phyloP scores from a whole-genome alignment of 2,329 filamentous ascomycete genomes.

The Fusarium sambucinum region DNA sequence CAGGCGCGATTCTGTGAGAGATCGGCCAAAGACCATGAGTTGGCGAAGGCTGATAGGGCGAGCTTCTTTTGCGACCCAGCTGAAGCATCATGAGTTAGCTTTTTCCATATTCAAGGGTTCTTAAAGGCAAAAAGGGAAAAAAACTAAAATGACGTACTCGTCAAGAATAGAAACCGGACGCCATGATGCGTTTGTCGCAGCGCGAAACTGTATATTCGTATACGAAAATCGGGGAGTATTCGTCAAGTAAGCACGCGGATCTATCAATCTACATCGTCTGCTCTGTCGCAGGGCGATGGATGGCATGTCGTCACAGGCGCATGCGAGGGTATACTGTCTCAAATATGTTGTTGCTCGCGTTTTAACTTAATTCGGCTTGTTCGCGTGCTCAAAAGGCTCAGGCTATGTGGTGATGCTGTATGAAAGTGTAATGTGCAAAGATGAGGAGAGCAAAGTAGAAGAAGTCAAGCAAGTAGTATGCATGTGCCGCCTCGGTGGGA shows the following conservation, averaged over 20 bases:
- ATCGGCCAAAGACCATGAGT: conserved; percentile 96
- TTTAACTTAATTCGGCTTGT: conserved; percentile 14
- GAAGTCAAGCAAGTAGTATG: conserved; percentile 5
- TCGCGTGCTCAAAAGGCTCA: conserved; percentile 3
- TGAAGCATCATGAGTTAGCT: conserved; percentile 54
- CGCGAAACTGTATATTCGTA: conserved; percentile 37
- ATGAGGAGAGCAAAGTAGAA: background rate
- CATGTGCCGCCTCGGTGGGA: conserved; percentile 43
- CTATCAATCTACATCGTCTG: conserved; percentile 55
- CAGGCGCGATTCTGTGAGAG: conserved; percentile 87
- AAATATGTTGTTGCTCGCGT: background rate
- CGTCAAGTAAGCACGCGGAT: conserved; percentile 31
- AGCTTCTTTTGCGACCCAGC: conserved; percentile 93
- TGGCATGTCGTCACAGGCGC: conserved; percentile 58
- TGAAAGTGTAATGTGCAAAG: background rate
- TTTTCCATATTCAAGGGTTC: conserved; percentile 1
- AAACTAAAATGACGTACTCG: conserved; percentile 62
- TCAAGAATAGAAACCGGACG: conserved; percentile 73
- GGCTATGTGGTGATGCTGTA: background rate
- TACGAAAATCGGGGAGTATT: conserved; percentile 16
- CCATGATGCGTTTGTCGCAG: conserved; percentile 61
- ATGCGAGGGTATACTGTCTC: conserved; percentile 46
- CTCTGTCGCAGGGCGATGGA: conserved; percentile 61
- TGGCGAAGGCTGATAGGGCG: conserved; percentile 96
- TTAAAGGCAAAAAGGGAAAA: conserved; percentile 1